Evolutionary conservation across 768 basidiomycete genomes (phyloP).

Genomic region (Paxillus ammoniavirescens): DNA sequence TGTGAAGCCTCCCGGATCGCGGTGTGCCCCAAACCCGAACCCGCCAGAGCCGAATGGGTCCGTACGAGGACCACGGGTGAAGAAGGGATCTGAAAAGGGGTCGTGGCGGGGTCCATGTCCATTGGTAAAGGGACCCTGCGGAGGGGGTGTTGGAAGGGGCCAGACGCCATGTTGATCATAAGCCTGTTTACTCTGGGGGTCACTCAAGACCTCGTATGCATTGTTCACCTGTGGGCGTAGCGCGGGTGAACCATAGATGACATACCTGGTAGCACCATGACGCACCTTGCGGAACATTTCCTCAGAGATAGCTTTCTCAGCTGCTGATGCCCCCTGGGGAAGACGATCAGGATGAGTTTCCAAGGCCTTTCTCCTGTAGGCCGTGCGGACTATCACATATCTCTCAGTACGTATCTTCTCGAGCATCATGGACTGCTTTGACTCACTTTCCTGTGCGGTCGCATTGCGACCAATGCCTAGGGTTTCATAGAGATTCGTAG

Average conservation of each 20-base stretch:
- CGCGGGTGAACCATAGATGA: constrained; percentile 11
- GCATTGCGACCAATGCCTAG: constrained; percentile 56
- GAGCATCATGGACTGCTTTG: neutral
- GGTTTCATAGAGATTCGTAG: constrained; percentile 62
- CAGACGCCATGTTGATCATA: constrained; percentile 75
- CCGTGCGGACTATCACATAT: constrained; percentile 57
- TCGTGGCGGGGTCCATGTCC: constrained; percentile 13
- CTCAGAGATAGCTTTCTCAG: constrained; percentile 58
- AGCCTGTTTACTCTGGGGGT: constrained; percentile 56
- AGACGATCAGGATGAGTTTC: constrained; percentile 77
- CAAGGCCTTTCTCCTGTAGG: constrained; percentile 72
- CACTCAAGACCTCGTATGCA: constrained; percentile 72
- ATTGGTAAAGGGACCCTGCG: constrained; percentile 13
- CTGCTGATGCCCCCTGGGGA: constrained; percentile 49
- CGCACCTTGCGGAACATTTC: constrained; percentile 51
- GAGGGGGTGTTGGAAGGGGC: constrained; percentile 54
- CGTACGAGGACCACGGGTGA: constrained; percentile 21
- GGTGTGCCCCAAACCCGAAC: constrained; percentile 18
- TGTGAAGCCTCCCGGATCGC: constrained; percentile 44
- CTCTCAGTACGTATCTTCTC: constrained; percentile 3
- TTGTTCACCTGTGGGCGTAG: constrained; percentile 56
- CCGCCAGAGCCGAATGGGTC: constrained; percentile 29
- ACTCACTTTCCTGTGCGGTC: constrained; percentile 61
- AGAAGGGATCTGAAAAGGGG: constrained; percentile 18
- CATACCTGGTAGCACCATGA: constrained; percentile 32